Evolutionary conservation across 148 eudicot genomes (phyloP), one percentile per base, ranked within the genome.

Genomic region (Rhododendron henanense): DNA sequence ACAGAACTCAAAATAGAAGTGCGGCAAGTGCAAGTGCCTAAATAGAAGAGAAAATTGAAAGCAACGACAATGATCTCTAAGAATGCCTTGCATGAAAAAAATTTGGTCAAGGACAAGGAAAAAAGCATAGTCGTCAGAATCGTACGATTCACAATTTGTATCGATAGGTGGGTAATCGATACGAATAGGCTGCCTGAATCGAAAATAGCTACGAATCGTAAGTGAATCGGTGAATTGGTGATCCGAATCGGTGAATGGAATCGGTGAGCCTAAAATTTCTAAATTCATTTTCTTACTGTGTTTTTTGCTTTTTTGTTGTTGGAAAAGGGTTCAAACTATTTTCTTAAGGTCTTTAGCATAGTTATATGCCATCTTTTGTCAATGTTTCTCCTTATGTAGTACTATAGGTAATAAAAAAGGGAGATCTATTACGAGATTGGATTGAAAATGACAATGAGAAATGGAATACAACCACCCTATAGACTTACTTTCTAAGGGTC

Each of bases 51-150:
- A 25, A 77, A 69, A 87, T 57, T 44, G 59, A 83, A 73, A 33
- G 31, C 50, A 77, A 83, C 21, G 5, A 2, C 13, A 47, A 83
- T 21, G 10, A 9, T 33, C 78, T 51, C 63, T 37, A 18, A 48
- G 75, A 79, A 87, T 51, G 14, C 73, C 45, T 73, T 11, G 45
- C 69, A 57, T 80, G 51, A 14, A 75, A 35, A 77, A 81, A 71
- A 57, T 73, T 31, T 57, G 51, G 31, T 19, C 81, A 83, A 82
- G 33, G 50, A 47, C 83, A 71, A 61, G 61, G 61, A 16, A 18
- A 55, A 18, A 55, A 16, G 59, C 61, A 5, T 59, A 21, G 21
- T 19, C 21, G 23, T 21, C 4, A 57, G 23, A 57, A 57, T 18
- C 63, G 3, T 57, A 57, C 7, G 21, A 55, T 55, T 55, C 59